Evolutionary conservation across 805 yeast genomes (phyloP).

Genomic region (Kuraishia hungarica): DNA sequence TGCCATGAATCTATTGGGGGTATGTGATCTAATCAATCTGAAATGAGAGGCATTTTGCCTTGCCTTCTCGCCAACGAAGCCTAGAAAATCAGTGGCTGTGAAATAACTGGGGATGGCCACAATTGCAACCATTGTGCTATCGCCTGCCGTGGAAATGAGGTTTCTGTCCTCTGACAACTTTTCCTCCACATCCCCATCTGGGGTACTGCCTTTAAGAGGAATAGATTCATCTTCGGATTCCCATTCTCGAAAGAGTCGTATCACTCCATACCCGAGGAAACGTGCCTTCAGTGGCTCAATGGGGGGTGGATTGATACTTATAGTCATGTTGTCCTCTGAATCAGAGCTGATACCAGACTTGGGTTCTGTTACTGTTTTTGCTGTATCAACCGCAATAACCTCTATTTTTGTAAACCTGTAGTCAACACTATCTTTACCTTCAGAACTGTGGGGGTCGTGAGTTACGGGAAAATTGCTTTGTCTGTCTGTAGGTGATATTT

Average conservation of each 20-base stretch:
- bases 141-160: constrained; percentile 26
- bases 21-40: constrained; percentile 58
- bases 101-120: constrained; percentile 85
- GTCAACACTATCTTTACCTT: constrained; percentile 9
- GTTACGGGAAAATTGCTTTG: neutral
- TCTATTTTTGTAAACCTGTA: constrained; percentile 26
- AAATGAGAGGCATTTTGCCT: constrained; percentile 56
- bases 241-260: constrained; percentile 54
- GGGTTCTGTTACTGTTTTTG: constrained; percentile 5
- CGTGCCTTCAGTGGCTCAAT: constrained; percentile 47
- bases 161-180: constrained; percentile 9
- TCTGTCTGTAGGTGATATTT: neutral
- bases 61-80: constrained; percentile 63
- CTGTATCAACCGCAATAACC: constrained; percentile 21
- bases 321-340: neutral
- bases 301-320: constrained; percentile 1
- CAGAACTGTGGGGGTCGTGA: neutral
- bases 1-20: constrained; percentile 65
- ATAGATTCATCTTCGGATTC: constrained; percentile 18
- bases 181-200: constrained; percentile 11
- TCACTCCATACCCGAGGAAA: constrained; percentile 66
- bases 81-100: constrained; percentile 75
- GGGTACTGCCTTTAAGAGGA: constrained; percentile 5
- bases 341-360: neutral
- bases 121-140: constrained; percentile 65